Conservation (phyloP, 495 filamentous ascomycete species). For the Penicillium bovifimosum region DNA sequence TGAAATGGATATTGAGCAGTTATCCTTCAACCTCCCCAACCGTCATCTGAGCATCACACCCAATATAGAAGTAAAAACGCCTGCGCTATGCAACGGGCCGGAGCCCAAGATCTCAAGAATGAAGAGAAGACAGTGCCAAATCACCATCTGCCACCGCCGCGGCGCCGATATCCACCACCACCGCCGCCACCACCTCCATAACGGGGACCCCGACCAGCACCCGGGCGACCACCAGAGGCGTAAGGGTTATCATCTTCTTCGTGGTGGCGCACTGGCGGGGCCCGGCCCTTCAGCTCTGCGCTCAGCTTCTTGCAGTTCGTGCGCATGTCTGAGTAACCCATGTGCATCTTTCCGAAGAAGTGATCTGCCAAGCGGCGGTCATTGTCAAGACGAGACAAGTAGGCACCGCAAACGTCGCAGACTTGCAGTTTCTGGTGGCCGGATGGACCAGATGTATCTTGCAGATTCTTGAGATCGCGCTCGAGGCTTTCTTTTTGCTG, state of each 20-base stretch:
- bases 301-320: constrained; percentile 81
- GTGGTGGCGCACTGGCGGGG: constrained; percentile 52
- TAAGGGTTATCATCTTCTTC: constrained; percentile 50
- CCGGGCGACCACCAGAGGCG: constrained; percentile 39
- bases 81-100: constrained; percentile 44
- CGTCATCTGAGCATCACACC: constrained; percentile 15
- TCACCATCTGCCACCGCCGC: constrained; percentile 38
- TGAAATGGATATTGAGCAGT: constrained; percentile 19
- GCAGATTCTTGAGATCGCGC: constrained; percentile 83
- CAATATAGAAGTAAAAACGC: constrained; percentile 30
- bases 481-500: constrained; percentile 79
- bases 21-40: constrained; percentile 9
- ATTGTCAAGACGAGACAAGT: constrained; percentile 86
- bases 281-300: constrained; percentile 74
- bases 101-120: constrained; percentile 16
- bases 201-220: constrained; percentile 50
- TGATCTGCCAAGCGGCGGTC: constrained; percentile 91
- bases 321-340: constrained; percentile 97
- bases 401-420: constrained; percentile 96
- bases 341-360: constrained; percentile 99
- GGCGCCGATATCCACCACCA: constrained; percentile 37
- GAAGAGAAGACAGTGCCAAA: constrained; percentile 8
- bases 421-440: constrained; percentile 98
- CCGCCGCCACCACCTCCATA: constrained; percentile 34
- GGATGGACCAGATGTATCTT: constrained; percentile 82